These are phyloP conservation scores for Tagetes patula DNA, from an alignment of 129 eudicot species.

Conservation along the genomic window DNA sequence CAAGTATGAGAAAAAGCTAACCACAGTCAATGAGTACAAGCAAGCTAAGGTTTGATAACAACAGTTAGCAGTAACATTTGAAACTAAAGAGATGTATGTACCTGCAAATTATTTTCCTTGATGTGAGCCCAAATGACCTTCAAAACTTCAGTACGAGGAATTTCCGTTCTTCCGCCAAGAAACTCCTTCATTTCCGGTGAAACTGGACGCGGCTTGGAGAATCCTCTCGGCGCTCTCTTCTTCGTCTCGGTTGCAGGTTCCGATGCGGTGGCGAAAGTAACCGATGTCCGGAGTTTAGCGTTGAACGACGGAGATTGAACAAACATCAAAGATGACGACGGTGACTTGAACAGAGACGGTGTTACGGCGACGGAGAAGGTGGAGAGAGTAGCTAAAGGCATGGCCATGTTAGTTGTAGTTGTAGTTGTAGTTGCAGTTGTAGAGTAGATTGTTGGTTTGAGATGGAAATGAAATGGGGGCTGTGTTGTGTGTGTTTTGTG, in stretches of 20 bases:
- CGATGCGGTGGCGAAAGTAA: slow-evolving; percentile 36
- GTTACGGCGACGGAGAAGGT: slow-evolving; percentile 26
- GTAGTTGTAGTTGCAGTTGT: background rate
- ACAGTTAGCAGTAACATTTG: background rate
- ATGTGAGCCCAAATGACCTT: slow-evolving; percentile 46
- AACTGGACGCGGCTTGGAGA: slow-evolving; percentile 42
- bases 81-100: background rate
- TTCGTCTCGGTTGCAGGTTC: slow-evolving; percentile 33
- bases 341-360: slow-evolving; percentile 19
- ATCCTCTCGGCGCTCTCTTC: slow-evolving; percentile 43
- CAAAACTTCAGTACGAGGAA: slow-evolving; percentile 38
- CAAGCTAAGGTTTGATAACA: slow-evolving; percentile 9
- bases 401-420: slow-evolving; percentile 1
- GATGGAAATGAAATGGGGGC: background rate
- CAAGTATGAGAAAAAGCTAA: background rate
- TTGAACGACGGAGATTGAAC: slow-evolving; percentile 2
- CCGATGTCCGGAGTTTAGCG: slow-evolving; percentile 1
- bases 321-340: slow-evolving; percentile 10
- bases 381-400: slow-evolving; percentile 37
- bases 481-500: slow-evolving; percentile 8
- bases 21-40: background rate
- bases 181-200: slow-evolving; percentile 45
- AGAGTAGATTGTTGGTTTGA: background rate
- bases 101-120: slow-evolving; percentile 40
- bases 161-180: slow-evolving; percentile 41